phyloP scores from a whole-genome alignment of 164 flowering plant genomes.

The Aristolochia californica region DNA sequence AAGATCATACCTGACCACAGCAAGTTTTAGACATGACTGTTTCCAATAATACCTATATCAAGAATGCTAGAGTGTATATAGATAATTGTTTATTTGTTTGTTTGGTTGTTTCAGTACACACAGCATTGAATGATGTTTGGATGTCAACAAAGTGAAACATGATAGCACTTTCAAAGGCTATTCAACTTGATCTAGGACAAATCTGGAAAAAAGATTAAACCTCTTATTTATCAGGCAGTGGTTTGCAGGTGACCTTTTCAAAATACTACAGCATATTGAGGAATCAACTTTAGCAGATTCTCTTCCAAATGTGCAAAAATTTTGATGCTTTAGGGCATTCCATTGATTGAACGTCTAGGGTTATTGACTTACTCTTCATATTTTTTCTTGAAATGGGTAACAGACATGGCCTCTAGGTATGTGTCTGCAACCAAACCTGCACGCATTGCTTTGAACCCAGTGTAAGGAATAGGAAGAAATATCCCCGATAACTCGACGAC shows the following conservation, averaged over 20 bases:
- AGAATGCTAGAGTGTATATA: not conserved
- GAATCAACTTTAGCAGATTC: too few relatives aligned
- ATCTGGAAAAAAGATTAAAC: too few relatives aligned
- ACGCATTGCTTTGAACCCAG: conserved; percentile 93
- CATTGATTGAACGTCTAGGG: too few relatives aligned
- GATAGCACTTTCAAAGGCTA: not conserved
- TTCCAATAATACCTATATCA: not conserved
- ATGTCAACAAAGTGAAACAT: not conserved
- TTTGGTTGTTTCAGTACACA: not conserved
- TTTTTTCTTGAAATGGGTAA: conserved; percentile 90
- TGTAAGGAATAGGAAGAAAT: conserved; percentile 95
- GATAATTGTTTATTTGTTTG: not conserved
- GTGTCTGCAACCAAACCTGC: conserved; percentile 99
- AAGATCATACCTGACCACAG: conserved; percentile 59
- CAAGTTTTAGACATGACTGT: not conserved
- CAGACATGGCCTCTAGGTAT: conserved; percentile 94
- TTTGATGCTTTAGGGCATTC: too few relatives aligned
- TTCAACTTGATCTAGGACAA: too few relatives aligned
- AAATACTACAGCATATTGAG: too few relatives aligned
- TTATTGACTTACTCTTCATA: conserved; percentile 78
- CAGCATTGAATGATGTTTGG: not conserved
- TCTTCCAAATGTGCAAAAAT: too few relatives aligned
- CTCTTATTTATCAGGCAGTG: too few relatives aligned
- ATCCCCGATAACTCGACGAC: conserved; percentile 92
- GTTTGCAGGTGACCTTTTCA: too few relatives aligned